phyloP scores from a whole-genome alignment of 176 grass and related monocot genomes.

The Eleusine coracana region DNA sequence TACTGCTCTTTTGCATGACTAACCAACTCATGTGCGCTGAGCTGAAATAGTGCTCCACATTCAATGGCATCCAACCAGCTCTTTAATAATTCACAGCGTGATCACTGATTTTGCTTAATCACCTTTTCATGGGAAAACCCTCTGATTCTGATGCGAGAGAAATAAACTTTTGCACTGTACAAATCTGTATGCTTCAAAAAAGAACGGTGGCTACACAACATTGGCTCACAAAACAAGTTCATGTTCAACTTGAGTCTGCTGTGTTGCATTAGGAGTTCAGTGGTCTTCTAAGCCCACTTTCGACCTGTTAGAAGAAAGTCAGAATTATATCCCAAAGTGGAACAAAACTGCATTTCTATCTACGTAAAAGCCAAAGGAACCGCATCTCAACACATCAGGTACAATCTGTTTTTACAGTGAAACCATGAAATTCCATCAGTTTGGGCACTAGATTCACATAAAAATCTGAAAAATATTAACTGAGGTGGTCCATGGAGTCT shows the following conservation, averaged over 20 bases:
- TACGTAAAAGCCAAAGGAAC: constrained; percentile 1
- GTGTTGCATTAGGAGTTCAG: constrained; percentile 38
- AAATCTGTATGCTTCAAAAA: constrained; percentile 42
- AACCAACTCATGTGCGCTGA: not conserved
- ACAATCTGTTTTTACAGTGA: not conserved
- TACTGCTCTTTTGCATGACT: not conserved
- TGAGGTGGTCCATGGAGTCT: not conserved
- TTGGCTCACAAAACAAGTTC: constrained; percentile 18
- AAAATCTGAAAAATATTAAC: not conserved
- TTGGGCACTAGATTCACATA: not conserved
- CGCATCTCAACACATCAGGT: not conserved
- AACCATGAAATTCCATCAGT: not conserved
- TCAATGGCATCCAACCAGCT: constrained; percentile 20
- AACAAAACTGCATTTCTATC: not conserved
- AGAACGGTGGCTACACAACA: not conserved
- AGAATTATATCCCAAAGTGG: constrained; percentile 6
- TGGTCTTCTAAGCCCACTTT: constrained; percentile 60
- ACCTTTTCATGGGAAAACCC: not conserved
- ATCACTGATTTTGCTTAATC: constrained; percentile 16
- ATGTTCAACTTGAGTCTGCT: constrained; percentile 17
- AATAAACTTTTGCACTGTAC: constrained; percentile 40
- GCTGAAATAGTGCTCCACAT: constrained; percentile 12
- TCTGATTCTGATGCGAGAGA: not conserved
- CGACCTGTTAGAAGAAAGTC: constrained; percentile 43
- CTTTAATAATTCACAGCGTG: constrained; percentile 4